A percentile compares a stretch with the other conserved stretches of the same genome.
Conservation (phyloP, 768 basidiomycete genomes). For the Clitopilus hobsonii region DNA sequence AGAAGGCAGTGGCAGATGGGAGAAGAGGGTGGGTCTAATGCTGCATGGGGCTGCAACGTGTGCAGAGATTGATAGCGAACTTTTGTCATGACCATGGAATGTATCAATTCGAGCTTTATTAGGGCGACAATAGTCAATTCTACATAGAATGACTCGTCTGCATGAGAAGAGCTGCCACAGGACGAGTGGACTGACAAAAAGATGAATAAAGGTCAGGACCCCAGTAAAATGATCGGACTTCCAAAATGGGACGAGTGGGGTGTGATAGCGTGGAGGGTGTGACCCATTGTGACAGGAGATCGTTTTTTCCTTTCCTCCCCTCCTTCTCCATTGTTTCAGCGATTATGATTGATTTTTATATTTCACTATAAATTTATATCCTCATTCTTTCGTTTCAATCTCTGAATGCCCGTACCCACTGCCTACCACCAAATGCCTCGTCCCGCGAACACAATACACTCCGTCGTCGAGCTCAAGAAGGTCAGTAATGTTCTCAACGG, state of each 20-base stretch:
- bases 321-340: constrained; percentile 1
- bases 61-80: background rate
- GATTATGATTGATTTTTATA: constrained; percentile 1
- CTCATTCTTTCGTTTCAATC: background rate
- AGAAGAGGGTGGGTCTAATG: background rate
- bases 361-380: background rate
- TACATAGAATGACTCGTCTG: background rate
- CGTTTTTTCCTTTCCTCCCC: constrained; percentile 1
- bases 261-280: background rate
- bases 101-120: background rate
- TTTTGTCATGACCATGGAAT: too few relatives aligned
- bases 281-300: background rate
- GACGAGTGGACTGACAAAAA: background rate
- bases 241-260: background rate
- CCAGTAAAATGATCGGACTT: background rate
- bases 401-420: background rate
- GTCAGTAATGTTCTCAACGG: background rate
- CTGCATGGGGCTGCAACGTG: background rate
- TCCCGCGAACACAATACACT: background rate
- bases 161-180: background rate
- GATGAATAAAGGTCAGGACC: background rate
- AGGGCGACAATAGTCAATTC: background rate
- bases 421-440: background rate
- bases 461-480: background rate
- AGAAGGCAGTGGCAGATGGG: background rate